phyloP scores from a whole-genome alignment of 2,329 filamentous ascomycete genomes.

The Eutypa lata region DNA sequence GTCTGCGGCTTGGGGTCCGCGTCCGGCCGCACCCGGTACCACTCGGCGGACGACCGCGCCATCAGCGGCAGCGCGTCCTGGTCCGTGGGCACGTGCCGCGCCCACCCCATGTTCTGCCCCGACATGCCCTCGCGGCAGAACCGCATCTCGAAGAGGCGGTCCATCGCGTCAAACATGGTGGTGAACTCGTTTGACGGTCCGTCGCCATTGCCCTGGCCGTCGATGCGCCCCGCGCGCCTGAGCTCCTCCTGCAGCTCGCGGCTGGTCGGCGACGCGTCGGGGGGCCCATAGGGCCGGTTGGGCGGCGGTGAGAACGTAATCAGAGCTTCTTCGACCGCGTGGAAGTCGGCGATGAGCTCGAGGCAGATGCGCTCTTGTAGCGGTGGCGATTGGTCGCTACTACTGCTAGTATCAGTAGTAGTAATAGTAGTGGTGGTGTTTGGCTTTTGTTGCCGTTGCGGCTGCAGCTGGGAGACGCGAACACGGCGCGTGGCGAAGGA shows the following conservation, averaged over 20 bases:
- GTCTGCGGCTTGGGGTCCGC: slow-evolving; percentile 19
- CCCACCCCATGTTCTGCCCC: slow-evolving; percentile 41
- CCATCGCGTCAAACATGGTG: slow-evolving; percentile 26
- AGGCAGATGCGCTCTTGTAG: slow-evolving; percentile 33
- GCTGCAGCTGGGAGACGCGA: slow-evolving; percentile 38
- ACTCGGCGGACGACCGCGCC: slow-evolving; percentile 38
- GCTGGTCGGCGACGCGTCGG: slow-evolving; percentile 11
- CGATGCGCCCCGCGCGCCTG: slow-evolving; percentile 14
- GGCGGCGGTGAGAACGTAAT: slow-evolving; percentile 38
- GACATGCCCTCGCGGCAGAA: slow-evolving; percentile 38
- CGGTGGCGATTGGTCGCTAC: slow-evolving; percentile 24
- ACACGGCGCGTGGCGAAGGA: slow-evolving; percentile 47
- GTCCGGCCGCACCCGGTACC: slow-evolving; percentile 27
- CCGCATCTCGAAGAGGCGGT: slow-evolving; percentile 31
- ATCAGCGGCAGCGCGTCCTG: slow-evolving; percentile 37
- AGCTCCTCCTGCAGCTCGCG: slow-evolving; percentile 18
- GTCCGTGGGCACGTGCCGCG: slow-evolving; percentile 29
- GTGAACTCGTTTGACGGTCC: neutral
- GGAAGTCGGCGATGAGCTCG: slow-evolving; percentile 45
- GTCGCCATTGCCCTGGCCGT: rapidly evolving
- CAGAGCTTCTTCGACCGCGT: slow-evolving; percentile 26
- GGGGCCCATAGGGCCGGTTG: slow-evolving; percentile 26
- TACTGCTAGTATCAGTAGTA: neutral
- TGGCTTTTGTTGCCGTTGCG: slow-evolving; percentile 5
- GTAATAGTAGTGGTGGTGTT: no score